A percentile compares a stretch with the other conserved stretches of the same genome.
These are phyloP conservation scores for Penicillium expansum DNA, from an alignment of 2,329 filamentous ascomycete genomes.

Conservation along the genomic window DNA sequence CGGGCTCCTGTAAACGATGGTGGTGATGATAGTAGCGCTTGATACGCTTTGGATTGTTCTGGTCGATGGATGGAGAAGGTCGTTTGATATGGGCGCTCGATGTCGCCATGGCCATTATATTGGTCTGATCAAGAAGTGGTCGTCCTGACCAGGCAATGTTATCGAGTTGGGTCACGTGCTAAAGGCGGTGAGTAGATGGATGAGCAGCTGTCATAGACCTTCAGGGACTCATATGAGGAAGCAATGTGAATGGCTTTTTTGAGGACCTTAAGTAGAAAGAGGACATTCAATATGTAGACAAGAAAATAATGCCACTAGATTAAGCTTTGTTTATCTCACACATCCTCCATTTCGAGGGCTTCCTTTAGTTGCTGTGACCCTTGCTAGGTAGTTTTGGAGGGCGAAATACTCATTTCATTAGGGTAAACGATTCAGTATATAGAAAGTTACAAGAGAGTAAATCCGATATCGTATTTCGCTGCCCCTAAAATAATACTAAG, in stretches of 20 bases:
- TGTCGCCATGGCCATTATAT: conserved; percentile 31
- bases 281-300: not conserved
- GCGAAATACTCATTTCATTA: not conserved
- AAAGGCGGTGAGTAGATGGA: not conserved
- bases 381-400: not conserved
- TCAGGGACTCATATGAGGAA: not conserved
- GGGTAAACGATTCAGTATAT: not conserved
- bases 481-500: not conserved
- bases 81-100: conserved; percentile 34
- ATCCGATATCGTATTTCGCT: not conserved
- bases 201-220: not conserved
- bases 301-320: not conserved
- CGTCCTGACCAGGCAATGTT: conserved; percentile 15
- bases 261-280: not conserved
- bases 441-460: not conserved
- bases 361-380: not conserved
- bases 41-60: conserved; percentile 31
- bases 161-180: conserved; percentile 1
- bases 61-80: conserved; percentile 27
- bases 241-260: not conserved
- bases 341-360: not conserved
- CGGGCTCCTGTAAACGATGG: conserved; percentile 40
- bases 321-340: not conserved
- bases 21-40: conserved; percentile 44
- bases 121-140: conserved; percentile 5